These are phyloP conservation scores for Tetrahymena elliotti DNA, from an alignment of 73 alveolate genomes.

Conservation along the genomic window DNA sequence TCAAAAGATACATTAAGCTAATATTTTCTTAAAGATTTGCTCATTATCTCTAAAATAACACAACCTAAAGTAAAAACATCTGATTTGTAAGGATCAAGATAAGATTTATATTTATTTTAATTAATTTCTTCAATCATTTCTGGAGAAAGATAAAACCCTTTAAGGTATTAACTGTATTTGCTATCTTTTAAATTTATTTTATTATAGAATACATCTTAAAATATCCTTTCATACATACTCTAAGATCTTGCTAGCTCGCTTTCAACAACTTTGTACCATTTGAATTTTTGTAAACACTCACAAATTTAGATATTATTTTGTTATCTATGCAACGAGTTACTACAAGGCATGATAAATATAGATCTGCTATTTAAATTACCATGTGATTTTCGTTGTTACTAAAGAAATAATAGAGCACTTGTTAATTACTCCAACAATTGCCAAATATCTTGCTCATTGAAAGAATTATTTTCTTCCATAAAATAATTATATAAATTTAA, in stretches of 20 bases:
- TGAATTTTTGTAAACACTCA: background rate
- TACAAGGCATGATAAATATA: background rate
- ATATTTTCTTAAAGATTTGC: background rate
- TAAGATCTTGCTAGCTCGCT: background rate
- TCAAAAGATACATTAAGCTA: background rate
- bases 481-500: background rate
- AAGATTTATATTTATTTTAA: background rate
- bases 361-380: background rate
- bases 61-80: background rate
- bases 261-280: background rate
- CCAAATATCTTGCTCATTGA: background rate
- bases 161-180: background rate
- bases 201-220: background rate
- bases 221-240: background rate
- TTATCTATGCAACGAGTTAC: background rate
- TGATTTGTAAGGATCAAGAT: background rate
- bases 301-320: background rate
- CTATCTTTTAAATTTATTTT: background rate
- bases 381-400: background rate
- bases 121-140: background rate
- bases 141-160: background rate
- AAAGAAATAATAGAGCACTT: background rate
- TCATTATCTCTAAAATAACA: background rate
- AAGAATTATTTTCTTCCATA: background rate
- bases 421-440: background rate